Base-by-base conservation (phyloP, 2,329 filamentous ascomycete genomes). In the Massarina eburnea region DNA sequence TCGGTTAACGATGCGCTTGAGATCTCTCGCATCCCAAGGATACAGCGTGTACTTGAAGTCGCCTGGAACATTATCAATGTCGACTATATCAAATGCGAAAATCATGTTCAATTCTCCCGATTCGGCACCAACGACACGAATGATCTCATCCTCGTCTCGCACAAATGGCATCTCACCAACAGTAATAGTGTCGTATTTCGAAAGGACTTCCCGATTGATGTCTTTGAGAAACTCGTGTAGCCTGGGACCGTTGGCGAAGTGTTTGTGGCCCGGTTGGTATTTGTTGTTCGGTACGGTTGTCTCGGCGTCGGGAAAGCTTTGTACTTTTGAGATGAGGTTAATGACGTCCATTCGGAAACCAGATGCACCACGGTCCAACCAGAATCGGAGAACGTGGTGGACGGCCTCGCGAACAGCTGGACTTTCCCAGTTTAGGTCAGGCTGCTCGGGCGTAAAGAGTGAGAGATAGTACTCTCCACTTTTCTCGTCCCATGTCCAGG, bases 361-460 rank as follows among this genome's bases (percentile, higher is more conserved):
- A 2, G 70, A 67, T 0, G 84, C 82, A 1, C 88, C 88, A 27
- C 81, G 81, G 39, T 88, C 76, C 1, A 94, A 79, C 89, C 89
- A 95, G 67, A 91, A 94, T 21, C 80, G 79, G 75, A 91, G 85
- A 3, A 87, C 77, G 18, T 85, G 76, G 61, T 90, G 86, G 1
- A 91, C 82, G 0, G 87, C 88, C 21, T 80, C 73, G 15, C 87
- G 79, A 0, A 87, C 80, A 5, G 78, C 80, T 0, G 77, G 76
- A 42, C 85, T 87, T 59, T 91, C 86, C 88, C 88, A 94, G 68
- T 94, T 94, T 4, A 94, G 74, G 58, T 94, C 89, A 0, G 89
- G 89, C 62, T 92, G 89, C 52, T 88, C 82, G 6, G 79, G 80
- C 1, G 85, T 83, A 64, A 89, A 95, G 9, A 94, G 76, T 43